Evolutionary conservation across 768 basidiomycete genomes (phyloP).

Genomic region (Leccinum sublutescens): DNA sequence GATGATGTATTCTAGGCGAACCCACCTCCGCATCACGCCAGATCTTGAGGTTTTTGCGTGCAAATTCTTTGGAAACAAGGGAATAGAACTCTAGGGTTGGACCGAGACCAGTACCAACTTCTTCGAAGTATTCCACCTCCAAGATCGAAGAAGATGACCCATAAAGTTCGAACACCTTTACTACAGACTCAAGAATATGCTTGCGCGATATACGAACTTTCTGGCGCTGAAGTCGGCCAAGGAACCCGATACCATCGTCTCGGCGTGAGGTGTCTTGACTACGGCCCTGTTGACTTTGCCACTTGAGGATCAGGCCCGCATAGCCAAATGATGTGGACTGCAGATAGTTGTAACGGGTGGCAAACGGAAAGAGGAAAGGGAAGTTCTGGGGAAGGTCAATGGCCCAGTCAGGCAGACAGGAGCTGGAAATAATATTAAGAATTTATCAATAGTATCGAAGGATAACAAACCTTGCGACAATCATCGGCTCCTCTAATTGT

Average conservation of each 20-base stretch:
- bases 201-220: constrained; percentile 96
- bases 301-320: constrained; percentile 90
- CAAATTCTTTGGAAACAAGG: constrained; percentile 95
- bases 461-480: constrained; percentile 81
- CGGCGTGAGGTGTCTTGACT: constrained; percentile 77
- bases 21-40: constrained; percentile 85
- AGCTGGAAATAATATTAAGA: constrained; percentile 44
- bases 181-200: constrained; percentile 91
- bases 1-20: constrained; percentile 67
- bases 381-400: constrained; percentile 94
- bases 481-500: constrained; percentile 97
- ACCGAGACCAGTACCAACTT: constrained; percentile 96
- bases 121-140: constrained; percentile 98
- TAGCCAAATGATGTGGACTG: constrained; percentile 98
- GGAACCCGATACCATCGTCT: constrained; percentile 89
- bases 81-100: constrained; percentile 99
- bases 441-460: neutral
- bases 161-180: constrained; percentile 96
- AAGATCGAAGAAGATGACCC: constrained; percentile 91
- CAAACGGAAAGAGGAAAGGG: constrained; percentile 98
- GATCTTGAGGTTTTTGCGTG: constrained; percentile 79
- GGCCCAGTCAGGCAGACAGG: constrained; percentile 97
- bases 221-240: constrained; percentile 90
- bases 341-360: constrained; percentile 94
- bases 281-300: constrained; percentile 85